Percentiles rank a stretch among this genome's conserved stretches.
Conservation (phyloP, 192 early-diverging fungal species). For the Cetraspora pellucida region DNA sequence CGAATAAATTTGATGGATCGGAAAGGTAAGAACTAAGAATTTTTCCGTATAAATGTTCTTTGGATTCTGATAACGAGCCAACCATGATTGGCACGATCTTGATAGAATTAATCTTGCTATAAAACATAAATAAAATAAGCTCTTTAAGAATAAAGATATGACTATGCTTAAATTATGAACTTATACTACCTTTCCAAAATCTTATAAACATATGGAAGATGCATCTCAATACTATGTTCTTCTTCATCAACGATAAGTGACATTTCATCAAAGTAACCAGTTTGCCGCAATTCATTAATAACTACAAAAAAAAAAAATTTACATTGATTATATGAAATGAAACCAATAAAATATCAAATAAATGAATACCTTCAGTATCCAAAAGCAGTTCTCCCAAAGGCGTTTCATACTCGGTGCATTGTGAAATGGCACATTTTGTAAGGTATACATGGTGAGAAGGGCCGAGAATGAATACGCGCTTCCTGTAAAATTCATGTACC, state of each 20-base stretch:
- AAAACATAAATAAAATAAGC: not conserved
- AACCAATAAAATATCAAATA: not conserved
- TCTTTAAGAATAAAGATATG: not conserved
- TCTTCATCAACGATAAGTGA: slow-evolving; percentile 73
- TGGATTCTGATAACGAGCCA: slow-evolving; percentile 63
- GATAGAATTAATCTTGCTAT: slow-evolving; percentile 56
- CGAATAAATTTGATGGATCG: slow-evolving; percentile 74
- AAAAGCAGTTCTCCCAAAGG: slow-evolving; percentile 83
- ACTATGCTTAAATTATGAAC: not conserved
- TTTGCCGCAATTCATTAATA: slow-evolving; percentile 63
- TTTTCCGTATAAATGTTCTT: slow-evolving; percentile 70
- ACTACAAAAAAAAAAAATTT: slow-evolving; percentile 40
- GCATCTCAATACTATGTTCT: slow-evolving; percentile 98
- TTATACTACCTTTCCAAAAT: slow-evolving; percentile 66
- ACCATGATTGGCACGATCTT: slow-evolving; percentile 91
- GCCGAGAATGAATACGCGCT: slow-evolving; percentile 89
- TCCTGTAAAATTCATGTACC: slow-evolving; percentile 38
- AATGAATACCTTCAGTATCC: slow-evolving; percentile 60
- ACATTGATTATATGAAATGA: not conserved
- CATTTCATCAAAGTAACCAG: slow-evolving; percentile 73
- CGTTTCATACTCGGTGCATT: slow-evolving; percentile 75
- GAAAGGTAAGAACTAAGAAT: slow-evolving; percentile 76
- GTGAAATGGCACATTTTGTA: slow-evolving; percentile 75
- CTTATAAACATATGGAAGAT: slow-evolving; percentile 87
- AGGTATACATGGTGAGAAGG: slow-evolving; percentile 92